Percentiles rank a stretch among this genome's conserved stretches.
These are phyloP conservation scores for Ramaria rubella DNA, from an alignment of 768 basidiomycete genomes.

Conservation along the genomic window DNA sequence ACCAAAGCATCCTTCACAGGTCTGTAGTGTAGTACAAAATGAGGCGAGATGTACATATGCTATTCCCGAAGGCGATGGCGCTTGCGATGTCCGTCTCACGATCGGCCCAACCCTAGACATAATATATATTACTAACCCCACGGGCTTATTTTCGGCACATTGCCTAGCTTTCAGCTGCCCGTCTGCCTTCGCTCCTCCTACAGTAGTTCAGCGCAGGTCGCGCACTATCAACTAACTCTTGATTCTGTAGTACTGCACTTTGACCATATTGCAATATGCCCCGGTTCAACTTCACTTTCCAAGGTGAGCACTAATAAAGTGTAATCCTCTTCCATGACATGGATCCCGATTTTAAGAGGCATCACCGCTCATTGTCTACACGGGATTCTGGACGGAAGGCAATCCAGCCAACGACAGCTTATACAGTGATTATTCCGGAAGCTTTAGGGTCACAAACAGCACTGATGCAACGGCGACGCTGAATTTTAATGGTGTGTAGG, in stretches of 20 bases:
- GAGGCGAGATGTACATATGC: too few relatives aligned
- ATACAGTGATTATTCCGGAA: background rate
- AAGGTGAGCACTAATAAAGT: background rate
- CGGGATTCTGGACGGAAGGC: conserved; percentile 1
- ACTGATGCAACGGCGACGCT: background rate
- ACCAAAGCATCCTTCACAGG: too few relatives aligned
- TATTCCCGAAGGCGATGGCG: too few relatives aligned
- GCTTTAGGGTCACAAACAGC: background rate
- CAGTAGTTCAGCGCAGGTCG: background rate
- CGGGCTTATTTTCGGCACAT: background rate
- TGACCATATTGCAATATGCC: background rate
- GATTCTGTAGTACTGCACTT: background rate
- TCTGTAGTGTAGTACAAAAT: too few relatives aligned
- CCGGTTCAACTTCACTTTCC: conserved; percentile 5
- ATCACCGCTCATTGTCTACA: conserved; percentile 6
- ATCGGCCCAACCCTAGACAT: too few relatives aligned
- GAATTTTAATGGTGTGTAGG: conserved; percentile 1
- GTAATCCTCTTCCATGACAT: background rate
- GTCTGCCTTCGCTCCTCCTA: background rate
- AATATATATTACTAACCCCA: background rate
- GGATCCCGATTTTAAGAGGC: background rate
- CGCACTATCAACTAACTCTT: background rate
- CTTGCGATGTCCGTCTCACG: too few relatives aligned
- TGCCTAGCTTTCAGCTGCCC: background rate
- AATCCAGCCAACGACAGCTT: background rate